A percentile compares a stretch with the other conserved stretches of the same genome.
Conservation (phyloP, 768 basidiomycete species). For the Amanita phalloides region DNA sequence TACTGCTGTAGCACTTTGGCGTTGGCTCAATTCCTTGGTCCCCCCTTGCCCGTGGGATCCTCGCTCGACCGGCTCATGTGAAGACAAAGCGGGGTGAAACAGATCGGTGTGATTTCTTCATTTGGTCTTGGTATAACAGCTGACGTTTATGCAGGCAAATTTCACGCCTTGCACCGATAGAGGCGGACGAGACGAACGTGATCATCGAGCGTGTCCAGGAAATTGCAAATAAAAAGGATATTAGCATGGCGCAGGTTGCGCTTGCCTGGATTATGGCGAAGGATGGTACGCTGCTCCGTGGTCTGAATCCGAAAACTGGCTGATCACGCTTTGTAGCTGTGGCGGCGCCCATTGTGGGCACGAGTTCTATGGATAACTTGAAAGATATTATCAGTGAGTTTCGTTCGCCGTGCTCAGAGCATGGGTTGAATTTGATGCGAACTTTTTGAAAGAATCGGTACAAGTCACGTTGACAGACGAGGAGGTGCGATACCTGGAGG, state of each 20-base stretch:
- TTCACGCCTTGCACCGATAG: not conserved
- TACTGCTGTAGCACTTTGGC: constrained; percentile 28
- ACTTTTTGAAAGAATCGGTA: constrained; percentile 17
- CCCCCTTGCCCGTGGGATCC: constrained; percentile 40
- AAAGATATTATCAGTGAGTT: constrained; percentile 33
- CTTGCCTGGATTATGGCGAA: too few relatives aligned
- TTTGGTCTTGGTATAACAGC: not conserved
- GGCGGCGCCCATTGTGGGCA: constrained; percentile 50
- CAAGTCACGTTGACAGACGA: constrained; percentile 41
- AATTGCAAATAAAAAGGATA: too few relatives aligned
- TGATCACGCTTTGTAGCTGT: constrained; percentile 21
- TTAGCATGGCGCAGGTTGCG: too few relatives aligned
- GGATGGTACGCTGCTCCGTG: constrained; percentile 12
- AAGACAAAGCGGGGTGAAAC: constrained; percentile 7
- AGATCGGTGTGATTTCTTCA: not conserved
- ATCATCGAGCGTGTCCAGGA: constrained; percentile 32
- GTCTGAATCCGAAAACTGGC: not conserved
- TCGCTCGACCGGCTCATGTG: constrained; percentile 31
- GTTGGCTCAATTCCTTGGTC: constrained; percentile 52
- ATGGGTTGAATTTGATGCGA: not conserved
- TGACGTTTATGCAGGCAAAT: not conserved
- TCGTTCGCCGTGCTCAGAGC: not conserved
- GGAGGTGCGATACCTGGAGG: constrained; percentile 45
- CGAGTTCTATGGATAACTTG: constrained; percentile 39
- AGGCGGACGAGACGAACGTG: too few relatives aligned